Base-by-base conservation (phyloP, 2,329 filamentous ascomycete genomes). In the Periconia sp. region DNA sequence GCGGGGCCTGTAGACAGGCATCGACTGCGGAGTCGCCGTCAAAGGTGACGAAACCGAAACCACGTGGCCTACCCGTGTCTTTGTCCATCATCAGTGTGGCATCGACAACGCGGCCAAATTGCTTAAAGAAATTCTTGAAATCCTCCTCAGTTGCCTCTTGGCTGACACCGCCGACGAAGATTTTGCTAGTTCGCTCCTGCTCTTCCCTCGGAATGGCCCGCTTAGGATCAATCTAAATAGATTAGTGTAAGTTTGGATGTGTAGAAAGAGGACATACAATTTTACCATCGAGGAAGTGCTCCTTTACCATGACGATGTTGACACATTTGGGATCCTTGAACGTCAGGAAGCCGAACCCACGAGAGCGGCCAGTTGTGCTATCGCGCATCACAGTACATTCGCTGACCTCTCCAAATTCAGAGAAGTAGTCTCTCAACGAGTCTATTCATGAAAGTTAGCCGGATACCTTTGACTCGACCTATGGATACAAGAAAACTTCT, bases 311-410 rank as follows among this genome's bases (percentile, higher is more conserved):
- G 53, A 99, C 94, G 56, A 91, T 95, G 69, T 99, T 99, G 56
- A 99, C 94, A 4, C 90, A 96, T 76, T 96, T 96, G 34, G 94
- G 88, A 65, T 99, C 94, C 68, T 89, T 95, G 79, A 99, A 99
- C 0, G 94, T 99, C 50, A 99, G 79, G 74, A 99, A 99, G 21
- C 94, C 94, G 61, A 99, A 99, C 17, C 94, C 94, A 72, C 94
- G 85, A 21, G 94, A 97, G 51, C 94, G 86, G 30, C 94, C 94
- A 8, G 91, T 95, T 36, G 89, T 88, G 49, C 91, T 92, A 72
- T 99, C 94, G 54, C 94, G 84, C 94, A 99, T 99, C n/a, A 99
- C 94, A 12, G 94, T 99, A 70, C 94, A 97, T 75, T 99, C 94
- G 21, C 92, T 82, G 31, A 99, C 94, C 69, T 99, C 94, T 48